These are phyloP conservation scores for Colletotrichum liriopes DNA, from an alignment of 2,329 filamentous ascomycete species.

Conservation along the genomic window DNA sequence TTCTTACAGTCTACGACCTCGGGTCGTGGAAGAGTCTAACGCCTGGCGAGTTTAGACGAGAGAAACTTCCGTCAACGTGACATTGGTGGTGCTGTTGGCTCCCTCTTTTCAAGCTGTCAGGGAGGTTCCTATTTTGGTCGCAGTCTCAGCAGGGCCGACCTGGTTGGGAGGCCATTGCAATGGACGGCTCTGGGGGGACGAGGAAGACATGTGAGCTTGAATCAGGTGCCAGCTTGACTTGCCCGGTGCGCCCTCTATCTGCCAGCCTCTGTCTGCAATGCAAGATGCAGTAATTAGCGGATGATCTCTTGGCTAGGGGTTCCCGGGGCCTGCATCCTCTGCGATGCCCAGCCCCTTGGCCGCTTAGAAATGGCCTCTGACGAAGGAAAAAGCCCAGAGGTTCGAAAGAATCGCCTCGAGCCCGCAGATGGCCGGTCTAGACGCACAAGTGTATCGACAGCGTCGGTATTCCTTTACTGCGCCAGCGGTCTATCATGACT, in stretches of 20 bases:
- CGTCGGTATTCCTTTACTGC: background rate
- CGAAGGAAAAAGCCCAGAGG: background rate
- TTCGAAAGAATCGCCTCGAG: background rate
- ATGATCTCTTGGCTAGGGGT: conserved; percentile 33
- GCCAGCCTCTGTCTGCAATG: conserved; percentile 23
- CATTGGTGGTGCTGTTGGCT: background rate
- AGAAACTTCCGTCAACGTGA: conserved; percentile 19
- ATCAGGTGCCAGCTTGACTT: background rate
- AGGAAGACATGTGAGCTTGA: conserved; percentile 12
- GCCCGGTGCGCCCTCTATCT: background rate
- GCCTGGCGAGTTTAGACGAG: conserved; percentile 19
- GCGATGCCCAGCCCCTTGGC: conserved; percentile 4
- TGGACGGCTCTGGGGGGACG: background rate
- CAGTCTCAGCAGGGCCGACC: conserved; percentile 6
- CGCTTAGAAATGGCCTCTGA: background rate
- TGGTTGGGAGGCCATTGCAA: background rate
- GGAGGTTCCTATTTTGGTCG: background rate
- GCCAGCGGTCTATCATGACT: background rate
- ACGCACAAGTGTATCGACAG: background rate
- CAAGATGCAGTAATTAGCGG: conserved; percentile 33
- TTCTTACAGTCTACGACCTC: background rate
- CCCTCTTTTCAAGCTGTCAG: background rate
- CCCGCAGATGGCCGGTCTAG: background rate
- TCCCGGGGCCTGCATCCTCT: background rate
- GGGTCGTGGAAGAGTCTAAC: background rate